Conservation (phyloP, 2,329 filamentous ascomycete genomes). For the Colletotrichum abscissum region DNA sequence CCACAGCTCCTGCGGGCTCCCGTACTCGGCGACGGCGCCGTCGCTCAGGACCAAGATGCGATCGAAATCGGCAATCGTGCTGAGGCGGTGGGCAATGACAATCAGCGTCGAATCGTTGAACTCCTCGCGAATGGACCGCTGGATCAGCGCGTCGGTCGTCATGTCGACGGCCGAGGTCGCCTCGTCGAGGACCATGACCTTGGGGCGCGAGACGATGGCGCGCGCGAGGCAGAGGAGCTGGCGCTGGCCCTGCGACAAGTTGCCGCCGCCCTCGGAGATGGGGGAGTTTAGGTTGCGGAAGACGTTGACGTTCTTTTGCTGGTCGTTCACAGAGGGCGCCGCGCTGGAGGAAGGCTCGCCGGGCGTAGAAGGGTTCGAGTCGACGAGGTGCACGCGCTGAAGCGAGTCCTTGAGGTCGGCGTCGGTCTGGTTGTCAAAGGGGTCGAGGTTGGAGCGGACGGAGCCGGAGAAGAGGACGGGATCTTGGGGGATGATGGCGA, state of each 20-base stretch:
- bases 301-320: slow-evolving; percentile 69
- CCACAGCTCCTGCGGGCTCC: slow-evolving; percentile 72
- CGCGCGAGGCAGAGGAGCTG: slow-evolving; percentile 81
- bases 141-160: slow-evolving; percentile 79
- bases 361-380: slow-evolving; percentile 52
- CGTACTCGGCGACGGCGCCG: slow-evolving; percentile 75
- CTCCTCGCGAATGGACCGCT: slow-evolving; percentile 78
- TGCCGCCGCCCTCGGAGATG: slow-evolving; percentile 78
- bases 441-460: slow-evolving; percentile 80
- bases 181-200: slow-evolving; percentile 84
- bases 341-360: slow-evolving; percentile 51
- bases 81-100: slow-evolving; percentile 81
- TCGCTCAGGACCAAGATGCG: slow-evolving; percentile 78
- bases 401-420: slow-evolving; percentile 76
- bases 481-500: slow-evolving; percentile 85
- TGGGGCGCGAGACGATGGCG: slow-evolving; percentile 77
- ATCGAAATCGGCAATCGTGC: slow-evolving; percentile 83
- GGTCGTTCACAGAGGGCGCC: slow-evolving; percentile 40
- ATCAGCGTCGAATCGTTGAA: slow-evolving; percentile 76
- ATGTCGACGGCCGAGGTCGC: slow-evolving; percentile 84
- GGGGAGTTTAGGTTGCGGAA: slow-evolving; percentile 72
- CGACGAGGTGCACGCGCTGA: slow-evolving; percentile 75
- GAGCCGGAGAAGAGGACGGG: slow-evolving; percentile 86
- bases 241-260: slow-evolving; percentile 80
- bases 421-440: slow-evolving; percentile 78